A percentile compares a stretch with the other conserved stretches of the same genome.
Conservation (phyloP, 2,329 filamentous ascomycete species). For the Beauveria sp. region DNA sequence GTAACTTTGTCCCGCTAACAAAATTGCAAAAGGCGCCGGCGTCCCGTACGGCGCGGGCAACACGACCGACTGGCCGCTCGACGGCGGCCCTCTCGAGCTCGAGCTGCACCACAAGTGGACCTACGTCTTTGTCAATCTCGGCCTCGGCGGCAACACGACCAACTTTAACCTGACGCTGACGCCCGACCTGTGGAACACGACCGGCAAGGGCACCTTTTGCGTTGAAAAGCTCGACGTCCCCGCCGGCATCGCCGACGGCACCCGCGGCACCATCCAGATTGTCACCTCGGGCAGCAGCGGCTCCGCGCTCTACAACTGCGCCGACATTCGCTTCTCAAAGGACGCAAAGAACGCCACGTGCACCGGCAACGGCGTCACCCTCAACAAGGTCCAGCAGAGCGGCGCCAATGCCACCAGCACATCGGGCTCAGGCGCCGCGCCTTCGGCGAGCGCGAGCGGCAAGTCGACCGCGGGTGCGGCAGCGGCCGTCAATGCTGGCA, state of each 20-base stretch:
- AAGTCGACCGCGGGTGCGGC: not conserved
- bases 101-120: conserved; percentile 45
- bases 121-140: conserved; percentile 48
- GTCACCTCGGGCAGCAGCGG: conserved; percentile 52
- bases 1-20: no score
- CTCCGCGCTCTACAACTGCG: conserved; percentile 65
- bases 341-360: conserved; percentile 39
- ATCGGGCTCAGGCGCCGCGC: not conserved
- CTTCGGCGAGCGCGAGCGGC: conserved; percentile 6
- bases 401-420: not conserved
- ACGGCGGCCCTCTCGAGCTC: conserved; percentile 40
- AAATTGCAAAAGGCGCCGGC: conserved; percentile 33
- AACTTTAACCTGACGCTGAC: conserved; percentile 65
- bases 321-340: conserved; percentile 61
- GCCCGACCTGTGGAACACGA: conserved; percentile 50
- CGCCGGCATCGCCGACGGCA: conserved; percentile 49
- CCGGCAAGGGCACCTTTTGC: conserved; percentile 58
- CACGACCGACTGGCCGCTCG: conserved; percentile 46
- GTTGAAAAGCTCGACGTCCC: conserved; percentile 52
- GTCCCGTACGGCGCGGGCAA: conserved; percentile 37
- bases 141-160: conserved; percentile 41
- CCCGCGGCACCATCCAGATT: conserved; percentile 60
- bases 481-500: not conserved
- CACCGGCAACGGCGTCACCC: conserved; percentile 35
- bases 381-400: conserved; percentile 21